Evolutionary conservation across 306 rosid species (phyloP).

Genomic region (Vigna mungo): DNA sequence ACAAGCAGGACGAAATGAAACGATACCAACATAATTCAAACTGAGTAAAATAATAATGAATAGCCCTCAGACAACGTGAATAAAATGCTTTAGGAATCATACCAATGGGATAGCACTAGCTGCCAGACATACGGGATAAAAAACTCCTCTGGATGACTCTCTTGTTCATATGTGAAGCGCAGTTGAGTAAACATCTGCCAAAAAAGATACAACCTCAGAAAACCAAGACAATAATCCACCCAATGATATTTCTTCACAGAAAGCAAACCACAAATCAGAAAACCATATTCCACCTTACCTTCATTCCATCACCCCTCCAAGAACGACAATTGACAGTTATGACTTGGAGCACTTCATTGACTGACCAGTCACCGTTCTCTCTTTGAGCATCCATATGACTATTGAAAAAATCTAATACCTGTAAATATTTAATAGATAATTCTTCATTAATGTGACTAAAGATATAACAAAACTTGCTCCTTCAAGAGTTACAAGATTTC

Average conservation of each 20-base stretch:
- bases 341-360: slow-evolving; percentile 87
- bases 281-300: slow-evolving; percentile 60
- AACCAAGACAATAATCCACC: slow-evolving; percentile 29
- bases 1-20: slow-evolving; percentile 31
- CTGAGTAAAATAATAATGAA: slow-evolving; percentile 33
- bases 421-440: slow-evolving; percentile 38
- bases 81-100: slow-evolving; percentile 44
- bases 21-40: slow-evolving; percentile 30
- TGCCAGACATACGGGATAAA: slow-evolving; percentile 97
- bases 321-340: slow-evolving; percentile 88
- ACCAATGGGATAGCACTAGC: slow-evolving; percentile 90
- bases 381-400: slow-evolving; percentile 95
- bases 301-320: slow-evolving; percentile 99
- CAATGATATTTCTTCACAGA: slow-evolving; percentile 22
- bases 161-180: slow-evolving; percentile 99
- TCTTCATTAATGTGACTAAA: neutral
- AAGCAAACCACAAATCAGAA: slow-evolving; percentile 20
- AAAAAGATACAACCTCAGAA: slow-evolving; percentile 27
- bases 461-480: slow-evolving; percentile 28
- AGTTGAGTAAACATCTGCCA: slow-evolving; percentile 92
- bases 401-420: slow-evolving; percentile 97
- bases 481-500: slow-evolving; percentile 34
- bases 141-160: slow-evolving; percentile 97
- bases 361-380: slow-evolving; percentile 91
- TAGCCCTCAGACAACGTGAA: neutral